Evolutionary conservation across 176 grass and related monocot species (phyloP).

Genomic region (Miscanthus lutarioriparius): DNA sequence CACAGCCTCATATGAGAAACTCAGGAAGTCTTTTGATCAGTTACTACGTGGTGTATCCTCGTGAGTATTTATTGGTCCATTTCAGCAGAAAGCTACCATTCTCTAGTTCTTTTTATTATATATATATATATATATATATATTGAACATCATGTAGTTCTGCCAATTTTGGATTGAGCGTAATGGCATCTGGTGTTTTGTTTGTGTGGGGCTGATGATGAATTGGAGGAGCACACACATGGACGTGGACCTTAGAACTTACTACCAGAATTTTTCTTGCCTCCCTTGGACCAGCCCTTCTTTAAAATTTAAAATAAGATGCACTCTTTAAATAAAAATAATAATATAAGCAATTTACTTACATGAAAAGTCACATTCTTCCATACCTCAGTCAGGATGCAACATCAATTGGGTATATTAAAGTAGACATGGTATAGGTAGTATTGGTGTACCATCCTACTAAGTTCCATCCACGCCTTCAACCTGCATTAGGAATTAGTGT

Average conservation of each 20-base stretch:
- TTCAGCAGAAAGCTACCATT: slow-evolving; percentile 14
- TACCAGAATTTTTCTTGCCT: slow-evolving; percentile 9
- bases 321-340: not conserved
- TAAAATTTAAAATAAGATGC: not conserved
- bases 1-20: slow-evolving; percentile 90
- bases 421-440: not conserved
- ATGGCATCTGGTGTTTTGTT: slow-evolving; percentile 1
- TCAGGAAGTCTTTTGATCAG: slow-evolving; percentile 92
- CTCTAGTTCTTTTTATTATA: not conserved
- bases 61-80: slow-evolving; percentile 54
- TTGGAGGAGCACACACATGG: not conserved
- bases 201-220: slow-evolving; percentile 12
- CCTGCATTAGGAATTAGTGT: not conserved
- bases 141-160: slow-evolving; percentile 12
- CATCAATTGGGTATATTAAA: not conserved
- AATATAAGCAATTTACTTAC: not conserved
- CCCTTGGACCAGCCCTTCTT: not conserved
- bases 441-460: not conserved
- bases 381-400: not conserved
- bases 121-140: not conserved
- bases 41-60: slow-evolving; percentile 89
- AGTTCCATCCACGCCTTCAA: not conserved
- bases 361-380: not conserved
- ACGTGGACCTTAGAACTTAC: slow-evolving; percentile 27
- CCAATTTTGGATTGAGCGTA: slow-evolving; percentile 22